Conservation (phyloP, 345 rosid genomes). For the Isatis tinctoria region DNA sequence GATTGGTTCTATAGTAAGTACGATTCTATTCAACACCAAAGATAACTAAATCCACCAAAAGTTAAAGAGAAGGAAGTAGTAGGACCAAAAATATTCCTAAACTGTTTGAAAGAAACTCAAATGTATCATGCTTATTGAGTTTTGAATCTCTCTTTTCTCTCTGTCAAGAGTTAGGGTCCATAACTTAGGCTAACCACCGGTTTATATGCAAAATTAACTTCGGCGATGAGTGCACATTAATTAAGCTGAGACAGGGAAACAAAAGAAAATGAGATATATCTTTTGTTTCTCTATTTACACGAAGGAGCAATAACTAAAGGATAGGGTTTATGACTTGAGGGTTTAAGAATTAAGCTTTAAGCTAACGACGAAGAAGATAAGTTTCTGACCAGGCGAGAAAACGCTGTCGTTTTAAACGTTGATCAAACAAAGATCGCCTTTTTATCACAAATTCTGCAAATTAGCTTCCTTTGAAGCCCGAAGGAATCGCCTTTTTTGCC, state of each 20-base stretch:
- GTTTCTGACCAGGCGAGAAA: neutral
- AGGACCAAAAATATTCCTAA: neutral
- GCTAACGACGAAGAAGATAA: neutral
- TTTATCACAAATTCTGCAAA: constrained; percentile 7
- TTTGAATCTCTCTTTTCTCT: neutral
- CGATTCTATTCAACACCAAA: neutral
- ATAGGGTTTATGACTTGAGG: neutral
- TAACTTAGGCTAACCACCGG: neutral
- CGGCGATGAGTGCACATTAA: too few species aligned
- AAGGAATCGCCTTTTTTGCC: neutral
- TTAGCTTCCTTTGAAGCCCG: neutral
- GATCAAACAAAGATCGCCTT: neutral
- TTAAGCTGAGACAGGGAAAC: too few species aligned
- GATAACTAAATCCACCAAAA: neutral
- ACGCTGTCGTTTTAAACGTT: neutral
- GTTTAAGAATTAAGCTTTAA: neutral
- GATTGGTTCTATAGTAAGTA: neutral
- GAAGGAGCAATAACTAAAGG: too few species aligned
- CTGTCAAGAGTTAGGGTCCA: too few species aligned
- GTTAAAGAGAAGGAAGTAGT: neutral
- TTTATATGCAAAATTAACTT: too few species aligned
- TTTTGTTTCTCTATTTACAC: too few species aligned
- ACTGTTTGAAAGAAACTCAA: neutral
- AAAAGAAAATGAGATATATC: too few species aligned
- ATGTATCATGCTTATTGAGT: neutral